Conservation (phyloP, 2,329 filamentous ascomycete species). For the Aspergillus awamori region DNA sequence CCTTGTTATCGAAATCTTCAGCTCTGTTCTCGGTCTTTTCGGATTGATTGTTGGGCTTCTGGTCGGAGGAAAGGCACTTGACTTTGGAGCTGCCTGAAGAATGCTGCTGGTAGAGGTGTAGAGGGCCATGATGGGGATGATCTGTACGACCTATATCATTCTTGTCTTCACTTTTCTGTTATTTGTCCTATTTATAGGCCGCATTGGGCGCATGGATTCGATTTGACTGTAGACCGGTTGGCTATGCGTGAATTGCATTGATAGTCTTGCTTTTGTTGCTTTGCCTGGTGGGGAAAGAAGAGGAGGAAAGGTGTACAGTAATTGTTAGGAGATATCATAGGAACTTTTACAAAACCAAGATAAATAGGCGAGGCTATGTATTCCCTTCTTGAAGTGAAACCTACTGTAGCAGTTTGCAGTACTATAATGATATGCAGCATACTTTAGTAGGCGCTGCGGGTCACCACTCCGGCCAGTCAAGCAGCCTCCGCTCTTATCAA, state of each 20-base stretch:
- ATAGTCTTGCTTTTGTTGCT: constrained; percentile 32
- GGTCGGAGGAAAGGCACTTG: constrained; percentile 77
- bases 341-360: background rate
- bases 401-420: background rate
- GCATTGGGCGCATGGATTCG: constrained; percentile 44
- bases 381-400: background rate
- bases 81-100: constrained; percentile 57
- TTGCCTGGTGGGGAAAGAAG: constrained; percentile 17
- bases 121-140: constrained; percentile 21
- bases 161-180: constrained; percentile 22
- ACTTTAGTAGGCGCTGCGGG: background rate
- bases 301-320: constrained; percentile 26
- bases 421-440: too few relatives aligned
- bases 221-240: constrained; percentile 31
- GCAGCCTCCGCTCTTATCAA: background rate
- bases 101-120: constrained; percentile 21
- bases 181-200: constrained; percentile 39
- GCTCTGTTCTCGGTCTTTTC: constrained; percentile 93
- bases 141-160: constrained; percentile 28
- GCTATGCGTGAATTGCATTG: constrained; percentile 33
- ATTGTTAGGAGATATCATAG: background rate
- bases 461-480: background rate
- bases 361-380: background rate
- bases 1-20: constrained; percentile 98
- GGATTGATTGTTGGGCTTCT: constrained; percentile 93